These are phyloP conservation scores for Arctium minus DNA, from an alignment of 129 eudicot species.

Conservation along the genomic window DNA sequence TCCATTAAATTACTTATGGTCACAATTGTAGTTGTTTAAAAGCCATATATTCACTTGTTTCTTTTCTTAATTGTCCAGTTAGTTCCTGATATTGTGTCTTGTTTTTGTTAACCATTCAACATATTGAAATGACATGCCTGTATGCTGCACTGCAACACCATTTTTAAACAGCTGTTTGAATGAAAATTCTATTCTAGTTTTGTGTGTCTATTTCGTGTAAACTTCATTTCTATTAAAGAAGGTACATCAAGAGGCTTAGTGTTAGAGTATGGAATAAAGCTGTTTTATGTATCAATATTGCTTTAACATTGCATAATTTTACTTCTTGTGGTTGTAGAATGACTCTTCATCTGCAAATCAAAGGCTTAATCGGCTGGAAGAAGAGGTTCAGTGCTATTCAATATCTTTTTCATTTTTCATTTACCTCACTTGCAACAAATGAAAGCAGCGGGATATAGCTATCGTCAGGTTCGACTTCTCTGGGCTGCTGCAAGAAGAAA, in stretches of 20 bases:
- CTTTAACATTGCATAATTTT: not conserved
- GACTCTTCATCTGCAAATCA: slow-evolving; percentile 35
- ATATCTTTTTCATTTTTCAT: not conserved
- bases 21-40: not conserved
- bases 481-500: slow-evolving; percentile 67
- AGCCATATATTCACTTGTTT: not conserved
- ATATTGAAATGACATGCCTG: not conserved
- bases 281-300: not conserved
- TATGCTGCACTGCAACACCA: not conserved
- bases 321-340: slow-evolving; percentile 35
- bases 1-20: not conserved
- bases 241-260: not conserved
- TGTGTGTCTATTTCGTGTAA: not conserved
- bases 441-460: slow-evolving; percentile 22
- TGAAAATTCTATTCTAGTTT: not conserved
- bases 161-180: not conserved
- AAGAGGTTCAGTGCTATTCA: slow-evolving; percentile 52
- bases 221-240: not conserved
- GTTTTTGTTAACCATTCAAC: not conserved
- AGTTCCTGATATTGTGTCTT: not conserved
- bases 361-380: slow-evolving; percentile 57
- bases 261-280: not conserved
- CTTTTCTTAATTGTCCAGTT: not conserved
- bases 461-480: slow-evolving; percentile 59
- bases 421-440: slow-evolving; percentile 7